Evolutionary conservation across 345 rosid genomes (phyloP).

Genomic region (Alliaria petiolata): DNA sequence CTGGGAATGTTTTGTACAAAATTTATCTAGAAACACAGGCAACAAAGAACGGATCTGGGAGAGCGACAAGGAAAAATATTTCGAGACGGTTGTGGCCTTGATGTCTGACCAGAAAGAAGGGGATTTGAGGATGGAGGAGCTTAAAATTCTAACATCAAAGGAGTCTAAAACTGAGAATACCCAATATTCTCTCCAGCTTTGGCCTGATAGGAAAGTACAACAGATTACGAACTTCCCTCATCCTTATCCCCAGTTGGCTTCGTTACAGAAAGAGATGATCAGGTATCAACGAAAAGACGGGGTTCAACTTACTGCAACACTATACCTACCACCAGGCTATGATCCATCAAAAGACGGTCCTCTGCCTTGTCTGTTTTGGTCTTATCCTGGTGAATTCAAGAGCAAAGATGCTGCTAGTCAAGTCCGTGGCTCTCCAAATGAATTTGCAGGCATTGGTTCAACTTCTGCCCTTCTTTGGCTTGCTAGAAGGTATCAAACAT

Average conservation of each 20-base stretch:
- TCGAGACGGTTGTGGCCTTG: conserved; percentile 82
- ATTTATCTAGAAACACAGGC: conserved; percentile 73
- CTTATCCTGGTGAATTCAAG: conserved; percentile 98
- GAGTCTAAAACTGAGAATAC: conserved; percentile 96
- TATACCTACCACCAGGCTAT: conserved; percentile 89
- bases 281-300: conserved; percentile 96
- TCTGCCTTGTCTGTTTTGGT: conserved; percentile 94
- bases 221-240: conserved; percentile 91
- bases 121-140: conserved; percentile 56
- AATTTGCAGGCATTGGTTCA: conserved; percentile 91
- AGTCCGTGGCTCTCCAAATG: conserved; percentile 99
- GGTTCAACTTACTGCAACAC: conserved; percentile 92
- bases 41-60: conserved; percentile 96
- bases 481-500: conserved; percentile 73
- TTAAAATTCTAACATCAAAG: conserved; percentile 80
- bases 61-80: conserved; percentile 89
- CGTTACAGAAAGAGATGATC: conserved; percentile 94
- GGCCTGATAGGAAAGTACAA: conserved; percentile 77
- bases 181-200: conserved; percentile 75
- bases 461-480: conserved; percentile 97
- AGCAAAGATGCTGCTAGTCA: conserved; percentile 99
- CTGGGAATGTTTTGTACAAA: conserved; percentile 15
- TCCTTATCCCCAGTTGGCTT: conserved; percentile 93
- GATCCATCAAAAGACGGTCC: conserved; percentile 90
- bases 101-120: conserved; percentile 91